A percentile compares a stretch with the other conserved stretches of the same genome.
Evolutionary conservation across 768 basidiomycete genomes (phyloP).

Genomic region (Phylloporus arenicola): DNA sequence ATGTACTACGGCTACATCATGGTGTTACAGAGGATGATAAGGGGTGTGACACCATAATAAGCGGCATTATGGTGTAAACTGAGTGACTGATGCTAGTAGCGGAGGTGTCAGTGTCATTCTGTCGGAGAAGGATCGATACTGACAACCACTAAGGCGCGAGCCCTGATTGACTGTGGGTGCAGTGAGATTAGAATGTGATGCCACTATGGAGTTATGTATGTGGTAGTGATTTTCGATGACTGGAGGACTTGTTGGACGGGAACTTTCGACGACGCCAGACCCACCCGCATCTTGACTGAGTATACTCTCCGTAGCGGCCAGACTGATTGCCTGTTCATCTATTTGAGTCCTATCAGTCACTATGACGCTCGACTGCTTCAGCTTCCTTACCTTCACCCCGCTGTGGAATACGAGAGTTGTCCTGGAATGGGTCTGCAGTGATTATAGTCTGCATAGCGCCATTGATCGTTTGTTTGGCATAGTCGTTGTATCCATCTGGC

Average conservation of each 20-base stretch:
- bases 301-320: not conserved
- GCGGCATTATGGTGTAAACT: not conserved
- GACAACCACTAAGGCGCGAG: not conserved
- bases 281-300: not conserved
- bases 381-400: conserved; percentile 3
- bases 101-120: not conserved
- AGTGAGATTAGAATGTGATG: not conserved
- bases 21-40: not conserved
- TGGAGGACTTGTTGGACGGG: not conserved
- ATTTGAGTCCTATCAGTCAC: not conserved
- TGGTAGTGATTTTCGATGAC: not conserved
- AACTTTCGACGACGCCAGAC: not conserved
- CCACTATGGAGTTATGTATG: conserved; percentile 2
- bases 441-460: not conserved
- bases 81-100: not conserved
- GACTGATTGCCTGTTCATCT: conserved; percentile 5
- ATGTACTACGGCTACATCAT: too few relatives aligned
- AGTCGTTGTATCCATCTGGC: not conserved
- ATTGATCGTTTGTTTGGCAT: not conserved
- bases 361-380: too few relatives aligned
- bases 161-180: not conserved
- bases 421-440: not conserved
- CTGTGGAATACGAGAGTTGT: not conserved
- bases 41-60: too few relatives aligned
- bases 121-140: not conserved